Base-by-base conservation (phyloP, 1,284 basidiomycete genomes). In the Trametes pubescens region DNA sequence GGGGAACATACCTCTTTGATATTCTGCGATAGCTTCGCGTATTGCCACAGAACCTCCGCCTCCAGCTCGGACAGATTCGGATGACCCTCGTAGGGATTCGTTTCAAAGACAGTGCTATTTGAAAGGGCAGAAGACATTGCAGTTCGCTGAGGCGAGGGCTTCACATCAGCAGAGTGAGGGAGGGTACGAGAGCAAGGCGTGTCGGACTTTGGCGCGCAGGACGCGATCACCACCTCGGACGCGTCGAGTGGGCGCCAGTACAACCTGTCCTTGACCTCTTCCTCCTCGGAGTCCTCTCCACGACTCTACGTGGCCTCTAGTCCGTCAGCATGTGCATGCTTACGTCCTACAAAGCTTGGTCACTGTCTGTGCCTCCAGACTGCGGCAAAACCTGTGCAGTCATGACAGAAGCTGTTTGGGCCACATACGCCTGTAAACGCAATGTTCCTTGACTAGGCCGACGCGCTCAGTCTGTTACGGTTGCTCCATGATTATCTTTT, bases 61-160 rank as follows among this genome's bases (percentile, higher is more conserved):
- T 89, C 86, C 6, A 85, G 73, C 35, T 81, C 73, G 0, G 82
- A 79, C 9, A 86, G 76, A 47, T 80, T 84, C 0, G 89, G 84
- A 74, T 95, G 86, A 0, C 80, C 81, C 64, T 86, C 83, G 71
- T 93, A 93, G 24, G 90, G 89, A 70, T 91, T 92, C 37, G 73
- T 72, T 18, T 82, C 76, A 69, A 88, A 84, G 65, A 90, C 80
- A 40, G 84, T 79, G 68, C 72, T 74, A 40, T 74, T 68, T 51
- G 74, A 52, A 48, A 66, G 68, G 60, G 69, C 26, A 4, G 65
- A 69, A 34, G 73, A 69, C 75, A 70, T 69, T 24, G 49, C 52
- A 29, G 29, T n/a, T 40, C 4, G 21, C 4, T 21, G 43, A 9
- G 13, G 18, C 5, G 14, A 16, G 46, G 18, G 37, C 38, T 61